Conservation (phyloP, 495 filamentous ascomycete species). For the Annulohypoxylon bovei region DNA sequence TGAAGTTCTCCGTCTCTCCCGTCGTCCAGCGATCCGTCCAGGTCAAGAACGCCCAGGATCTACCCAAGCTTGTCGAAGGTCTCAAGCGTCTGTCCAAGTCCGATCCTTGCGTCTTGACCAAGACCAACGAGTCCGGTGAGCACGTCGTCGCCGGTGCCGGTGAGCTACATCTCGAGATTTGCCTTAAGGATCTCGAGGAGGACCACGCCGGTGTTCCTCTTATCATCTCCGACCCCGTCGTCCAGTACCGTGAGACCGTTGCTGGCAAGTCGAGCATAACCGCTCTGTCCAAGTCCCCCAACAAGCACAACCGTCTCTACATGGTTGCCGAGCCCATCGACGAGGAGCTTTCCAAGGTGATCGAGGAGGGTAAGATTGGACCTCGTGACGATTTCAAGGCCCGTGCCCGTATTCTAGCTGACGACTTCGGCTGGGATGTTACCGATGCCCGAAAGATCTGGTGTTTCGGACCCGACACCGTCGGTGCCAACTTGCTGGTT, state of each 20-base stretch:
- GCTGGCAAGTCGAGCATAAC: slow-evolving; percentile 83
- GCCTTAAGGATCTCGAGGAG: slow-evolving; percentile 99
- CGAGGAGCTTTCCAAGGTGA: slow-evolving; percentile 90
- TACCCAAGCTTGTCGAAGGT: slow-evolving; percentile 99
- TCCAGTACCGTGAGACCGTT: slow-evolving; percentile 98
- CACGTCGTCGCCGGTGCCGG: slow-evolving; percentile 99
- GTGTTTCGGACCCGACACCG: slow-evolving; percentile 99
- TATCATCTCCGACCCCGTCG: slow-evolving; percentile 95
- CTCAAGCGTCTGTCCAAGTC: slow-evolving; percentile 99
- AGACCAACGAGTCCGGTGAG: slow-evolving; percentile 90
- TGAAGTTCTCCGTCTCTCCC: slow-evolving; percentile 99
- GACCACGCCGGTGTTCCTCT: slow-evolving; percentile 99
- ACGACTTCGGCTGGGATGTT: slow-evolving; percentile 99
- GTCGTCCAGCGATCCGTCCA: slow-evolving; percentile 99
- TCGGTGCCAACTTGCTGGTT: slow-evolving; percentile 96
- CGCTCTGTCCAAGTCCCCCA: slow-evolving; percentile 98
- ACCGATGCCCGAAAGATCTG: slow-evolving; percentile 99
- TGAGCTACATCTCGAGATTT: slow-evolving; percentile 99
- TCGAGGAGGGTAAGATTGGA: slow-evolving; percentile 89
- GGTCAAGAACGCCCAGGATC: slow-evolving; percentile 99
- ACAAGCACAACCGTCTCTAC: slow-evolving; percentile 99
- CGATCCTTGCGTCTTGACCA: slow-evolving; percentile 95
- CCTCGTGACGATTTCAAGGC: slow-evolving; percentile 99
- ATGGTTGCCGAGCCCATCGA: slow-evolving; percentile 86
- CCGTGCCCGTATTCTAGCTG: slow-evolving; percentile 94